Base-by-base conservation (phyloP, 805 yeast species). In the Limtongia smithiae region DNA sequence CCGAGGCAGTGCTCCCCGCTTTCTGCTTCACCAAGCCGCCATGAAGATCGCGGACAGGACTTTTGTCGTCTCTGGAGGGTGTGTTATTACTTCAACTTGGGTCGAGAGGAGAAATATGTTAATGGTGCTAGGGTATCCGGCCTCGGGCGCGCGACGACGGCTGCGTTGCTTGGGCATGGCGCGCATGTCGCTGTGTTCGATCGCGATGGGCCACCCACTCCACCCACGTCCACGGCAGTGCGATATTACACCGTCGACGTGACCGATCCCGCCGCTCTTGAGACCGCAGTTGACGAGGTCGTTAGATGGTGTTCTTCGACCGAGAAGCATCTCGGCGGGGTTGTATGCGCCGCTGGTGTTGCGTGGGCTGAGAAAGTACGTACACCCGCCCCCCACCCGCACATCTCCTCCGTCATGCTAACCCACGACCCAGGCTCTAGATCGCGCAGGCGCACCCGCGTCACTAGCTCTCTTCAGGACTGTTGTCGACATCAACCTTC, bases 41-140 rank as follows among this genome's bases (percentile, higher is more conserved):
- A 51, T 51, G 56, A 39, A 39, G 31, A 40, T 47, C 37, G 17
- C 25, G 22, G 30, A 30, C 41, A 20, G 46, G 11, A 43, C 56
- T 3, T 48, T 51, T 37, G 20, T 48, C 3, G 38, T 48, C n/a
- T 38, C 53, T 14, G 56, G 56, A n/a, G 56, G 56, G 56, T 51
- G 34, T 3, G 38, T 24, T 9, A 15, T 14, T 18, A 18, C 39
- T n/a, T 14, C 12, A n/a, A 25, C n/a, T 12, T 15, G 14, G 9
- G 15, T 28, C 35, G 11, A 40, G n/a, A 15, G 20, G 9, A 32
- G 34, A 4, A 7, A n/a, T 36, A 30, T 28, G 36, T 22, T 32
- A 28, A 4, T 41, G 15, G n/a, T 7, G 15, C 30, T 37, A 51
- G 55, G 15, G 49, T 34, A 24, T 48, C 56, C 15, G 53, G 56